phyloP scores from a whole-genome alignment of 257 asterid genomes.

The Solanum dulcamara region DNA sequence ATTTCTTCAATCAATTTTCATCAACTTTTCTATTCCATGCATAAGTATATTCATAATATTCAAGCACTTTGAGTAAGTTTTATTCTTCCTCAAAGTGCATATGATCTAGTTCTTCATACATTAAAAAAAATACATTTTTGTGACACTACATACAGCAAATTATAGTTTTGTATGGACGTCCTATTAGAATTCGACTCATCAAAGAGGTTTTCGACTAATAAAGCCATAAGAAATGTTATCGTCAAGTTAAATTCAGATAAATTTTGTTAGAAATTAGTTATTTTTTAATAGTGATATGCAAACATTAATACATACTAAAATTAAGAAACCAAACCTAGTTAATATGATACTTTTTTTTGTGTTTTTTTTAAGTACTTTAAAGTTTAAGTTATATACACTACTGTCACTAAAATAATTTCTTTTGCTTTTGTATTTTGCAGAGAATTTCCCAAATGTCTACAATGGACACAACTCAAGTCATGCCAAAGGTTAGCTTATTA shows the following conservation, averaged over 20 bases:
- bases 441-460: conserved; percentile 31
- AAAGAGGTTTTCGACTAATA: not conserved
- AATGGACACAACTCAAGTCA: conserved; percentile 14
- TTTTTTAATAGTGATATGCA: not conserved
- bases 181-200: not conserved
- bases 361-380: not conserved
- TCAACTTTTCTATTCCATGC: not conserved
- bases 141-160: not conserved
- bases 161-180: not conserved
- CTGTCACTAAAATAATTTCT: not conserved
- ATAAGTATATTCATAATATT: not conserved
- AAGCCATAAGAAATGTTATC: not conserved
- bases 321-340: not conserved
- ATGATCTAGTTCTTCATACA: not conserved
- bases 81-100: not conserved
- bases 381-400: not conserved
- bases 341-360: not conserved
- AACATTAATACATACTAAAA: not conserved
- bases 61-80: not conserved
- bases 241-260: not conserved
- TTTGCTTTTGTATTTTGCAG: conserved; percentile 19
- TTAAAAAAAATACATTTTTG: not conserved
- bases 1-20: not conserved
- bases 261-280: too few species aligned
- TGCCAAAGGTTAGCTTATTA: conserved; percentile 7